These are phyloP conservation scores for Adansonia grandidieri DNA, from an alignment of 441 rosid genomes.

Conservation along the genomic window DNA sequence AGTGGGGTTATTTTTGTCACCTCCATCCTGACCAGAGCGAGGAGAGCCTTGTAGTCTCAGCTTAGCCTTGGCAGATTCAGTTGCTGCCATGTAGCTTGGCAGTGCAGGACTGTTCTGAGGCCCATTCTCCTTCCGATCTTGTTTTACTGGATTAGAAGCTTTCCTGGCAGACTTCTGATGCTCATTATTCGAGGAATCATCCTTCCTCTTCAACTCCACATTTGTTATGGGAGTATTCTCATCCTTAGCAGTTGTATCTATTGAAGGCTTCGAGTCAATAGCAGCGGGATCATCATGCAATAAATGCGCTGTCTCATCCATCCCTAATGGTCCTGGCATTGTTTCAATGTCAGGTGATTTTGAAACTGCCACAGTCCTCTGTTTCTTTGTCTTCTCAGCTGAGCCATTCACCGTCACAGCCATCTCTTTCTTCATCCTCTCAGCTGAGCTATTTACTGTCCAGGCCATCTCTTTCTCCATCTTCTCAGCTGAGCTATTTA, in stretches of 20 bases:
- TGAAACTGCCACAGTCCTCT: slow-evolving; percentile 31
- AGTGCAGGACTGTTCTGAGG: slow-evolving; percentile 61
- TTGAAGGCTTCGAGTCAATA: slow-evolving; percentile 44
- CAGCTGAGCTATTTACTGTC: slow-evolving; percentile 59
- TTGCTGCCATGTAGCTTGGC: slow-evolving; percentile 97
- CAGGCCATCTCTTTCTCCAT: slow-evolving; percentile 32
- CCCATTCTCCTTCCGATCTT: slow-evolving; percentile 71
- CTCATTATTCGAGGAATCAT: slow-evolving; percentile 52
- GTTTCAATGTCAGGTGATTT: slow-evolving; percentile 44
- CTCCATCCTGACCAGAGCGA: slow-evolving; percentile 60
- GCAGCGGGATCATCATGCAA: slow-evolving; percentile 36
- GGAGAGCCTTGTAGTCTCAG: slow-evolving; percentile 86
- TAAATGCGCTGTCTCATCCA: slow-evolving; percentile 42
- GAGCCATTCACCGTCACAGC: slow-evolving; percentile 33
- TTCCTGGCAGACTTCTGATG: slow-evolving; percentile 59
- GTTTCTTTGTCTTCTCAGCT: slow-evolving; percentile 39
- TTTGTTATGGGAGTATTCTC: slow-evolving; percentile 51
- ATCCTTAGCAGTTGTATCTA: slow-evolving; percentile 43
- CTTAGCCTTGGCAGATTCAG: slow-evolving; percentile 94
- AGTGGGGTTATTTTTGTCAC: slow-evolving; percentile 57
- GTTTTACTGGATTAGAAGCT: slow-evolving; percentile 51
- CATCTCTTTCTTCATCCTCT: slow-evolving; percentile 48
- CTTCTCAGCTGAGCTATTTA: slow-evolving; percentile 30
- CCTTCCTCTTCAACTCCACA: slow-evolving; percentile 46
- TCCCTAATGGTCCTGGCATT: slow-evolving; percentile 43